These are phyloP conservation scores for Fragaria nilgerrensis DNA, from an alignment of 306 rosid species.

Conservation along the genomic window DNA sequence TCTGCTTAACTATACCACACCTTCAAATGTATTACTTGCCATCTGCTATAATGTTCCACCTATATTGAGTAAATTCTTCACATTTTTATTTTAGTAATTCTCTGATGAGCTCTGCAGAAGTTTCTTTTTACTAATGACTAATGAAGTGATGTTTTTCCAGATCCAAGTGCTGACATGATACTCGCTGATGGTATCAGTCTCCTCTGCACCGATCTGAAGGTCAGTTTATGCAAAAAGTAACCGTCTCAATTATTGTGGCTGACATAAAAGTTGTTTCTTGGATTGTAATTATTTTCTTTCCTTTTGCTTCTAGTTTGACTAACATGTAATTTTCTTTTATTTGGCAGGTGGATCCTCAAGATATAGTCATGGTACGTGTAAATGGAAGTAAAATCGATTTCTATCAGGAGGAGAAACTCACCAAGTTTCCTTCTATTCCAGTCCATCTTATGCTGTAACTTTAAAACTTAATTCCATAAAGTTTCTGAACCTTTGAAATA, in stretches of 20 bases:
- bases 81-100: neutral
- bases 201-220: conserved; percentile 95
- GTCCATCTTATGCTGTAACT: neutral
- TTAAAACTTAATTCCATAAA: neutral
- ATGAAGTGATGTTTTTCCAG: conserved; percentile 40
- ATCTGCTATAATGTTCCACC: neutral
- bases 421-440: neutral
- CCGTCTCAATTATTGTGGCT: neutral
- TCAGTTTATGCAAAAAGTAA: conserved; percentile 24
- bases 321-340: conserved; percentile 17
- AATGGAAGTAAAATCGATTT: conserved; percentile 5
- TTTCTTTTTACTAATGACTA: conserved; percentile 28
- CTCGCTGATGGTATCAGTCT: conserved; percentile 87
- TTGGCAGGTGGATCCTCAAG: conserved; percentile 99
- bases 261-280: conserved; percentile 1
- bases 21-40: neutral
- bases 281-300: neutral
- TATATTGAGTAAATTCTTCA: neutral
- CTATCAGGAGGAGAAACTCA: neutral
- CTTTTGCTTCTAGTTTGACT: conserved; percentile 21
- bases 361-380: conserved; percentile 84
- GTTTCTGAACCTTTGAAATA: neutral
- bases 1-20: neutral
- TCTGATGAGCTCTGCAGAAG: conserved; percentile 3
- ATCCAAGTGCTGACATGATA: conserved; percentile 79